phyloP scores from a whole-genome alignment of 805 yeast genomes.

The Blastobotrys muscicola region DNA sequence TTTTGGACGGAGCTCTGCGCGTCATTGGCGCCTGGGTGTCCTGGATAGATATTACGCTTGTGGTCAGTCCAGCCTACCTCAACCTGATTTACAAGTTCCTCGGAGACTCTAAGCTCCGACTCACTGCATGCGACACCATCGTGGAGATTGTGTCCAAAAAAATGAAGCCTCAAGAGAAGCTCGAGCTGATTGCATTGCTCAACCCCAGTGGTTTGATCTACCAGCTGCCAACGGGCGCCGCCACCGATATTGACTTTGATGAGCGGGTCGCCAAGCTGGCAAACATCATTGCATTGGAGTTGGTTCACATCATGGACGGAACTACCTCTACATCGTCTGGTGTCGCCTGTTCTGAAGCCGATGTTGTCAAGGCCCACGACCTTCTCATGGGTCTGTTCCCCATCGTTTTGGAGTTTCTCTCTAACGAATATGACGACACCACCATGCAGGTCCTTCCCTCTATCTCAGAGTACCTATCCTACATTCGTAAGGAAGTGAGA shows the following conservation, averaged over 20 bases:
- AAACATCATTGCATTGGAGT: slow-evolving; percentile 66
- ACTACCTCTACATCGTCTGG: slow-evolving; percentile 15
- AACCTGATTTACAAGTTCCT: slow-evolving; percentile 50
- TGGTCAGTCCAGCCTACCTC: slow-evolving; percentile 53
- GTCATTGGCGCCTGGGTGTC: slow-evolving; percentile 80
- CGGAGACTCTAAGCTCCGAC: slow-evolving; percentile 38
- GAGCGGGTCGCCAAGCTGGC: slow-evolving; percentile 69
- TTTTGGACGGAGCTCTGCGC: slow-evolving; percentile 48
- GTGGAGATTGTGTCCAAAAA: slow-evolving; percentile 64
- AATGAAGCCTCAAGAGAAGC: slow-evolving; percentile 64
- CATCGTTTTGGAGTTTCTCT: slow-evolving; percentile 55
- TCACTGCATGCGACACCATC: slow-evolving; percentile 47
- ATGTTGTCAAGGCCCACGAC: slow-evolving; percentile 28
- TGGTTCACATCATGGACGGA: slow-evolving; percentile 56
- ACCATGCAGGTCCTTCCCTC: slow-evolving; percentile 76
- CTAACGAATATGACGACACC: slow-evolving; percentile 83
- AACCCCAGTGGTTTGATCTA: slow-evolving; percentile 48
- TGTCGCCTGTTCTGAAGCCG: slow-evolving; percentile 13
- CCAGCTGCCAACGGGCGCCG: slow-evolving; percentile 29
- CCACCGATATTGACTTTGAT: slow-evolving; percentile 53
- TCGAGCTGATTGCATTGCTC: slow-evolving; percentile 58
- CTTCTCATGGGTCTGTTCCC: slow-evolving; percentile 63
- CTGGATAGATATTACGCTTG: slow-evolving; percentile 81
- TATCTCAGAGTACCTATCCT: slow-evolving; percentile 60
- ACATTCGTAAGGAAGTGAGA: slow-evolving; percentile 47